phyloP scores from a whole-genome alignment of 257 asterid genomes.

The Nicotiana attenuata region DNA sequence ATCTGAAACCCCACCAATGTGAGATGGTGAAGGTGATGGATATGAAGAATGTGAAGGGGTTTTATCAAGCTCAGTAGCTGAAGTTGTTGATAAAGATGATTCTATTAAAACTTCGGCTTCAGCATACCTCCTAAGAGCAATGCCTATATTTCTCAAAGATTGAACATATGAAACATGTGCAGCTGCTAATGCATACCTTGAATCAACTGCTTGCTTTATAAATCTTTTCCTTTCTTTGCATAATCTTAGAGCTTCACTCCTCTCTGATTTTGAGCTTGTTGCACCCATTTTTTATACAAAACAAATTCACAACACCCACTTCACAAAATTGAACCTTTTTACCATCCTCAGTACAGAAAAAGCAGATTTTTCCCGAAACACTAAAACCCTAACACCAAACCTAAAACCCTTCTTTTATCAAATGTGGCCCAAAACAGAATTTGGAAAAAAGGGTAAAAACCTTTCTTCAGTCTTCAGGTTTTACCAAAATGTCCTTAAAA shows the following conservation, averaged over 20 bases:
- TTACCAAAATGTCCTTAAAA: background rate
- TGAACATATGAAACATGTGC: slow-evolving; percentile 86
- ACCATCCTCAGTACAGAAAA: background rate
- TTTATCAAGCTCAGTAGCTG: slow-evolving; percentile 61
- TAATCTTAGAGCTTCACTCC: slow-evolving; percentile 65
- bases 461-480: background rate
- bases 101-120: slow-evolving; percentile 82
- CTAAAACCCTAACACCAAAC: slow-evolving; percentile 6
- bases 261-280: slow-evolving; percentile 62
- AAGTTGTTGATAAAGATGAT: slow-evolving; percentile 45
- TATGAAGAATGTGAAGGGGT: slow-evolving; percentile 64
- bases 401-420: background rate
- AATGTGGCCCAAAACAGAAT: background rate
- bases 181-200: slow-evolving; percentile 87
- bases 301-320: slow-evolving; percentile 20
- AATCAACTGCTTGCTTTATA: slow-evolving; percentile 83
- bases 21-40: slow-evolving; percentile 71
- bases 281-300: slow-evolving; percentile 49
- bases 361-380: background rate
- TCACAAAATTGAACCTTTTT: slow-evolving; percentile 13
- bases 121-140: slow-evolving; percentile 83
- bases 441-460: background rate
- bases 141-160: slow-evolving; percentile 77
- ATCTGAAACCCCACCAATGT: slow-evolving; percentile 53
- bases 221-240: slow-evolving; percentile 84